Base-by-base conservation (phyloP, 2,329 filamentous ascomycete genomes). In the Talaromyces sp. region DNA sequence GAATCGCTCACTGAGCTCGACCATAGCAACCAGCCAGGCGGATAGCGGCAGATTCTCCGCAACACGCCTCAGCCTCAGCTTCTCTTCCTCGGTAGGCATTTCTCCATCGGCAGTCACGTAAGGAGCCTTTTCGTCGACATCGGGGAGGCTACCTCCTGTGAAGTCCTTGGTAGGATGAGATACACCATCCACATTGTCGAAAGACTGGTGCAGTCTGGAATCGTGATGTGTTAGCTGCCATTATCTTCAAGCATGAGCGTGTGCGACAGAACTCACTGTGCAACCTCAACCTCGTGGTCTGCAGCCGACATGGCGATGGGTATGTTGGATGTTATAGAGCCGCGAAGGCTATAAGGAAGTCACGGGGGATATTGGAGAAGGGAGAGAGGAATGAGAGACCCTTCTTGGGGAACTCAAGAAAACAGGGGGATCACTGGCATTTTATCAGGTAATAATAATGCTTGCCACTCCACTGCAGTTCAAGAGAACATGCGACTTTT, bases 1-100 rank as follows among this genome's bases (percentile, higher is more conserved):
- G 73, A 85, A 84, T 56, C 83, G 80, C 68, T 85, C 82, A 60
- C 76, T 74, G 52, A 84, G 69, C 64, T 84, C 82, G 46, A 84
- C 80, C 15, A 81, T 63, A 31, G 81, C 81, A 33, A 84, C 81
- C 54, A 84, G 72, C 73, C 80, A 84, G 54, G 81, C 81, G 0
- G 81, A 81, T 35, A 77, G 62, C 11, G 82, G 82, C 51, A 84
- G 71, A 60, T 77, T 80, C 69, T 84, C 81, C 39, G 80, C 79
- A 33, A 84, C 64, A 62, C 81, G 80, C 50, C 78, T 79, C 54
- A 84, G 70, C 3, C 74, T 75, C 22, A 64, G 69, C 69, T 75
- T 78, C 69, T 84, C 82, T 17, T 78, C 72, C 1, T 80, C 75
- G 22, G 72, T 83, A 51, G 81, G 81, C 15, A 83, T 80, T 53